phyloP scores from a whole-genome alignment of 805 yeast species.

The Zygotorulaspora florentina region DNA sequence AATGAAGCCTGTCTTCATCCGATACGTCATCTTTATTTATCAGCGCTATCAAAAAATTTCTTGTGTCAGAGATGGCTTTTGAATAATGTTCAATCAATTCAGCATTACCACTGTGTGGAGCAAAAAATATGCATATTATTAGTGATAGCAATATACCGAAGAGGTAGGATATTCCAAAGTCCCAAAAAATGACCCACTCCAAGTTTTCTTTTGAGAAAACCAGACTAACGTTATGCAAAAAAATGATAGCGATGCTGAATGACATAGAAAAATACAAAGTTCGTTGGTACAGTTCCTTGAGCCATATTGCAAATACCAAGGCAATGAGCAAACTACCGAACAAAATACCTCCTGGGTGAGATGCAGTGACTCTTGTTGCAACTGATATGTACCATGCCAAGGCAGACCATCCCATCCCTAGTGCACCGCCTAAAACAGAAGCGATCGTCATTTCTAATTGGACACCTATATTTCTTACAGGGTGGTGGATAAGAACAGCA shows the following conservation, averaged over 20 bases:
- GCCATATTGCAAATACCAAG: conserved; percentile 38
- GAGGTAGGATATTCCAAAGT: conserved; percentile 43
- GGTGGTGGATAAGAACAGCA: conserved; percentile 44
- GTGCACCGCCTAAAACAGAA: conserved; percentile 39
- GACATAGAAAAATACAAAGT: conserved; percentile 38
- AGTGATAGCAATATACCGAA: conserved; percentile 42
- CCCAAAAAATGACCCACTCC: conserved; percentile 39
- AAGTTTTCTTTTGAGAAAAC: conserved; percentile 16
- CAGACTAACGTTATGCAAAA: conserved; percentile 31
- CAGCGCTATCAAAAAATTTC: conserved; percentile 24
- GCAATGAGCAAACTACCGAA: conserved; percentile 42
- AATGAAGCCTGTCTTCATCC: conserved; percentile 17
- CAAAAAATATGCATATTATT: conserved; percentile 33
- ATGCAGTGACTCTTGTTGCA: conserved; percentile 38
- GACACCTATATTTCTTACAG: conserved; percentile 44
- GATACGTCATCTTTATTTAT: conserved; percentile 16
- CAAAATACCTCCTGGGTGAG: conserved; percentile 45
- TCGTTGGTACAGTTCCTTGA: conserved; percentile 40
- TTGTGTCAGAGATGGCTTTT: conserved; percentile 24
- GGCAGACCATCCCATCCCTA: conserved; percentile 45
- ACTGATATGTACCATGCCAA: conserved; percentile 42
- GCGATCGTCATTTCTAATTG: conserved; percentile 43
- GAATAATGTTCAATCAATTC: conserved; percentile 29
- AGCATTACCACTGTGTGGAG: conserved; percentile 42
- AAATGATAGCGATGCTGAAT: conserved; percentile 38